Conservation (phyloP, 176 grass and related monocot species). For the Avena eriantha region DNA sequence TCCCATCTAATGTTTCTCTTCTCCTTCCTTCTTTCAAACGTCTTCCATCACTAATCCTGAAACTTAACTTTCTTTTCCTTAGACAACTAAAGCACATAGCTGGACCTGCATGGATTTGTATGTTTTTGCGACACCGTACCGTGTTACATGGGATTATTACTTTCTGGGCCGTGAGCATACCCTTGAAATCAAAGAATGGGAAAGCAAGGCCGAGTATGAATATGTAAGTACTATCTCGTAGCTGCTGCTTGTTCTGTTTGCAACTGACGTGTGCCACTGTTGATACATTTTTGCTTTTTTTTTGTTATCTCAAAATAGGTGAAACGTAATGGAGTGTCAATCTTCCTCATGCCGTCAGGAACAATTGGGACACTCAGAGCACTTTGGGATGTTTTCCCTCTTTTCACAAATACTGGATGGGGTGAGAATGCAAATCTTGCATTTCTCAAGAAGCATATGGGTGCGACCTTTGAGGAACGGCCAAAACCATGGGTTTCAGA, state of each 20-base stretch:
- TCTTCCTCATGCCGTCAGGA: conserved; percentile 98
- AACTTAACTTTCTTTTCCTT: conserved; percentile 14
- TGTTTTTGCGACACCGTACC: conserved; percentile 93
- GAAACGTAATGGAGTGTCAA: conserved; percentile 88
- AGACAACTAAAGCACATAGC: conserved; percentile 85
- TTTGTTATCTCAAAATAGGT: conserved; percentile 63
- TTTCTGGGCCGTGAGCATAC: conserved; percentile 88
- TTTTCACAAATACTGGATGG: conserved; percentile 91
- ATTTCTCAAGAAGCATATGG: conserved; percentile 97
- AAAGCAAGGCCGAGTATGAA: conserved; percentile 86
- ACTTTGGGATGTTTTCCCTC: conserved; percentile 91
- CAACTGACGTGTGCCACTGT: conserved; percentile 16
- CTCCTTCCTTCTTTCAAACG: conserved; percentile 3
- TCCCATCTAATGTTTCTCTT: neutral
- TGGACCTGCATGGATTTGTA: conserved; percentile 99
- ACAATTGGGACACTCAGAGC: conserved; percentile 96
- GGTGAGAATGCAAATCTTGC: conserved; percentile 85
- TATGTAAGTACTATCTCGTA: conserved; percentile 65
- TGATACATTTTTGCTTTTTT: conserved; percentile 4
- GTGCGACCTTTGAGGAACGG: conserved; percentile 82
- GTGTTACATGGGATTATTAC: conserved; percentile 98
- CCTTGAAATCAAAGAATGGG: conserved; percentile 89
- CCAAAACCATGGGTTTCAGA: conserved; percentile 91
- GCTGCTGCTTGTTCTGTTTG: conserved; percentile 21
- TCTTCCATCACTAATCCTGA: conserved; percentile 3